These are phyloP conservation scores for Tolypocladium endophyticum DNA, from an alignment of 2,329 filamentous ascomycete genomes.

Conservation along the genomic window DNA sequence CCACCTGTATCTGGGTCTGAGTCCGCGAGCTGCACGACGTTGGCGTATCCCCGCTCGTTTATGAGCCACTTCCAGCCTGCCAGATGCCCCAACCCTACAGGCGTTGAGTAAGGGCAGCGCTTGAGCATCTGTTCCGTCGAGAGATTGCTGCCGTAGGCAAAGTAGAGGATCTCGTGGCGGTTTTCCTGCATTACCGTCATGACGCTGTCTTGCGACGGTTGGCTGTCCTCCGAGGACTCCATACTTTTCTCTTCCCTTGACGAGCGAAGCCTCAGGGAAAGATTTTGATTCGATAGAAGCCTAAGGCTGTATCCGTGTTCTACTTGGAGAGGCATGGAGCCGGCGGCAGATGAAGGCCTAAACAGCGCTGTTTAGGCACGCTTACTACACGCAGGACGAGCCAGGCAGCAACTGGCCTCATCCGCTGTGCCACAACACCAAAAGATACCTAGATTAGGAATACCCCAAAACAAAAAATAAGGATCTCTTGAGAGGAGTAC, in stretches of 20 bases:
- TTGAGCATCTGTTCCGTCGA: slow-evolving; percentile 52
- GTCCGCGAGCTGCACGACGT: slow-evolving; percentile 36
- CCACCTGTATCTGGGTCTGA: slow-evolving; percentile 6
- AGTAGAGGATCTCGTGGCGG: slow-evolving; percentile 41
- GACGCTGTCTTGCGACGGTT: slow-evolving; percentile 23
- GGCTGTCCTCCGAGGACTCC: slow-evolving; percentile 19
- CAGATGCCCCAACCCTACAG: slow-evolving; percentile 47
- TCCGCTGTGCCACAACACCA: neutral
- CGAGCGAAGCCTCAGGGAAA: neutral
- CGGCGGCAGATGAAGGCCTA: neutral
- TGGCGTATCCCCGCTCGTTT: slow-evolving; percentile 57
- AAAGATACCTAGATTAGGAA: neutral
- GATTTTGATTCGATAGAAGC: neutral
- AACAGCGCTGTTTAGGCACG: neutral
- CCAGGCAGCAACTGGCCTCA: neutral
- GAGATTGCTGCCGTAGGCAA: slow-evolving; percentile 63
- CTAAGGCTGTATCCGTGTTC: neutral
- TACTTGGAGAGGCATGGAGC: neutral
- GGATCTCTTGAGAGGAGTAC: too few relatives aligned
- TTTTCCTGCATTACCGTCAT: slow-evolving; percentile 24
- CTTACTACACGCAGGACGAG: neutral
- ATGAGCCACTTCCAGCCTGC: slow-evolving; percentile 54
- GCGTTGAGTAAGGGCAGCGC: slow-evolving; percentile 48
- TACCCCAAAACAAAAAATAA: too few relatives aligned
- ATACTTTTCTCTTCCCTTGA: slow-evolving; percentile 6